Evolutionary conservation across 2,329 filamentous ascomycete genomes (phyloP), one percentile per base, ranked within the genome.

Genomic region (Stachybotrys chlorohalonatus): DNA sequence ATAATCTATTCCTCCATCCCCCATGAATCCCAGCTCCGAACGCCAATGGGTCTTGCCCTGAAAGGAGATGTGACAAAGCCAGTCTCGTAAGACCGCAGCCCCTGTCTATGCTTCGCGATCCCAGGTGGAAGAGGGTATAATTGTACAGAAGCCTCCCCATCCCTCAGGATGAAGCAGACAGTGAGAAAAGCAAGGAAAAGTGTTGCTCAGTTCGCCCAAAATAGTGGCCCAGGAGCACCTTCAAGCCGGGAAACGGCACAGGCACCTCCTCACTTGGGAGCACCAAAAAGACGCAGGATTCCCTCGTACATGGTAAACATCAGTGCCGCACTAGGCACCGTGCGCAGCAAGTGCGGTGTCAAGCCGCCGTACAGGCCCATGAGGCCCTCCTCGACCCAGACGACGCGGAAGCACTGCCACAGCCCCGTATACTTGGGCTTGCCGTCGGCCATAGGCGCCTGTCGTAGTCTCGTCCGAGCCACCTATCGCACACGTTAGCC

Each of bases 221-320:
- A 24, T 24, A 24, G 24, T 24, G 24, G 24, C 24, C 24, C 24
- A 24, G 24, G 24, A 24, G 24, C 24, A 4, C 24, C 24, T 24
- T 24, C 24, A 24, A 24, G 24, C 24, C 24, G 2, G 24, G 4
- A 24, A 24, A 24, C 24, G 24, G 24, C 24, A 24, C 24, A 24
- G 24, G 24, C 24, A 24, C 24, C 24, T 7, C 36, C 55, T 62
- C 64, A 73, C 7, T 69, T 67, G 13, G 68, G 66, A 7, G 70
- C 71, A 55, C 74, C 64, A 56, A 78, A 75, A 6, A 80, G 62
- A 6, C 74, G 73, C 32, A 83, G 69, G 48, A 83, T 82, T 54
- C 74, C 78, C 65, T 84, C 81, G 64, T 84, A 96, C 77, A 94
- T 94, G 71, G 90, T 91, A 70, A 96, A 96, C 89, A 95, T 96